These are phyloP conservation scores for Rhododendron molle DNA, from an alignment of 148 eudicot species.

Conservation along the genomic window DNA sequence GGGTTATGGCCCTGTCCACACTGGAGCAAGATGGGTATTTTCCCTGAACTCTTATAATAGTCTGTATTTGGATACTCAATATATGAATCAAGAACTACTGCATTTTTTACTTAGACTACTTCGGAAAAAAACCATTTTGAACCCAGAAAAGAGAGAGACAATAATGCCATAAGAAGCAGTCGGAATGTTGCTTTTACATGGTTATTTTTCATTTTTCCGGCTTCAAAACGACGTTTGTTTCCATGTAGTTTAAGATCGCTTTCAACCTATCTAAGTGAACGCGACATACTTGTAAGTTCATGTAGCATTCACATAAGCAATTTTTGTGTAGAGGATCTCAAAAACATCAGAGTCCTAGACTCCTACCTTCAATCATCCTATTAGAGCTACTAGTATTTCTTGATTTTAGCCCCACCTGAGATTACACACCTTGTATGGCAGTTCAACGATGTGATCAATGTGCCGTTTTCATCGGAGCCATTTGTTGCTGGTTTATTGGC, in stretches of 20 bases:
- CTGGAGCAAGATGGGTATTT: slow-evolving; percentile 85
- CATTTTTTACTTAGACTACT: neutral
- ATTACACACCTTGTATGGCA: neutral
- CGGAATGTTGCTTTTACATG: neutral
- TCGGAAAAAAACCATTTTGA: too few relatives aligned
- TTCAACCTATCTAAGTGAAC: neutral
- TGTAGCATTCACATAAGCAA: neutral
- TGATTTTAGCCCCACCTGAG: neutral
- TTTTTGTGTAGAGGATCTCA: neutral
- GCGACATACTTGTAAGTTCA: neutral
- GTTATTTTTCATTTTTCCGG: neutral
- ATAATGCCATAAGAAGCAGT: too few relatives aligned
- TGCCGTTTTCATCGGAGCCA: slow-evolving; percentile 84
- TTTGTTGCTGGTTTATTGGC: slow-evolving; percentile 83
- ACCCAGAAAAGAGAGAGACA: too few relatives aligned
- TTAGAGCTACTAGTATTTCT: neutral
- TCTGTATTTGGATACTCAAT: neutral
- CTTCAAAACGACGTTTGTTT: neutral
- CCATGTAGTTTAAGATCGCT: too few relatives aligned
- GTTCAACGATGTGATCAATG: slow-evolving; percentile 22
- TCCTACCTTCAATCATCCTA: neutral
- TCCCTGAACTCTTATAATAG: neutral
- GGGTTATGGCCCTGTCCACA: slow-evolving; percentile 73
- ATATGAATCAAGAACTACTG: neutral
- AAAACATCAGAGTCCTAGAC: too few relatives aligned